Percentiles rank a stretch among this genome's conserved stretches.
Evolutionary conservation across 352 stramenopile species (phyloP).

Genomic region (Pythium volutum): DNA sequence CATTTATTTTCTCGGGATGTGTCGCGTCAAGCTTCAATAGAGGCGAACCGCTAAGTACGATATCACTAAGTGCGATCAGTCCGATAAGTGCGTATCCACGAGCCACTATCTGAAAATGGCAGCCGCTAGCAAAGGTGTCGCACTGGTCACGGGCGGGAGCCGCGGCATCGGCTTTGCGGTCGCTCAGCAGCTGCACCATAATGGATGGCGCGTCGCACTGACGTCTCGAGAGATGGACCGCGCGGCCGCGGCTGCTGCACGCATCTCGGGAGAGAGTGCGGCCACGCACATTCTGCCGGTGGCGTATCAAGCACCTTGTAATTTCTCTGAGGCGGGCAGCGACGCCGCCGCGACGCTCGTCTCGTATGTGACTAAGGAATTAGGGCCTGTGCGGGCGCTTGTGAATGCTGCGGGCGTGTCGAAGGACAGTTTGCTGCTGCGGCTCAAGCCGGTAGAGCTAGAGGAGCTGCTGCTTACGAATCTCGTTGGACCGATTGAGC

Average conservation of each 20-base stretch:
- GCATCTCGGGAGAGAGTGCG: slow-evolving; percentile 24
- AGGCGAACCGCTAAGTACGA: slow-evolving; percentile 7
- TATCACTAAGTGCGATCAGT: slow-evolving; percentile 9
- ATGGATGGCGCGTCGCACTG: slow-evolving; percentile 70
- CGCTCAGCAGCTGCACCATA: slow-evolving; percentile 52
- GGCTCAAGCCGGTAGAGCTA: slow-evolving; percentile 56
- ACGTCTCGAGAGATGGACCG: slow-evolving; percentile 60
- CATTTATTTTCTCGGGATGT: slow-evolving; percentile 30
- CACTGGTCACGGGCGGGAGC: slow-evolving; percentile 77
- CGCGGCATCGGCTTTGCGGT: slow-evolving; percentile 78
- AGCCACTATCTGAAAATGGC: slow-evolving; percentile 3
- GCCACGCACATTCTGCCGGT: slow-evolving; percentile 39
- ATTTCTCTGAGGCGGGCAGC: slow-evolving; percentile 12
- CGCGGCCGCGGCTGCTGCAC: slow-evolving; percentile 44
- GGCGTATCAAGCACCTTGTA: slow-evolving; percentile 50
- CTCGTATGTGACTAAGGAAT: slow-evolving; percentile 32
- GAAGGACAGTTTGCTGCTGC: slow-evolving; percentile 67
- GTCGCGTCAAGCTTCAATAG: slow-evolving; percentile 8
- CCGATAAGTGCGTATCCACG: not conserved
- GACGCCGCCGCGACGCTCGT: slow-evolving; percentile 35
- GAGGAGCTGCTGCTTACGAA: slow-evolving; percentile 75
- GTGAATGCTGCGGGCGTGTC: slow-evolving; percentile 75
- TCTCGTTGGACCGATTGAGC: slow-evolving; percentile 64
- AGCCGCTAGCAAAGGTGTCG: slow-evolving; percentile 16
- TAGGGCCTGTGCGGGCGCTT: slow-evolving; percentile 51